phyloP scores from a whole-genome alignment of 2,329 filamentous ascomycete genomes.

The Botrytis aclada region DNA sequence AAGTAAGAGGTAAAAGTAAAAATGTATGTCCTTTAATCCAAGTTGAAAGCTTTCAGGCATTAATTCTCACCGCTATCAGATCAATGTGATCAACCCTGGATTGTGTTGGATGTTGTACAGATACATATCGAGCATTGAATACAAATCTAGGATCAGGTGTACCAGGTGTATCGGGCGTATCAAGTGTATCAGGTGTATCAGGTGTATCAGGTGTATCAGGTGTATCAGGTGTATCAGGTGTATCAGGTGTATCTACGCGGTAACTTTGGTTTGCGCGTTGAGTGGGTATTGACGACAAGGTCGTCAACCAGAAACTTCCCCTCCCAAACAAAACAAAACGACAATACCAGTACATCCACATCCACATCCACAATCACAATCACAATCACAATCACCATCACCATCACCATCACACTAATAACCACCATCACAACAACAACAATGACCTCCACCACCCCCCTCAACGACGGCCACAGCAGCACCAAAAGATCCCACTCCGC shows the following conservation, averaged over 20 bases:
- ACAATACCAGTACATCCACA: too few species aligned
- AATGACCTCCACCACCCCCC: slow-evolving; percentile 35
- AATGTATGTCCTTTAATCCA: too few species aligned
- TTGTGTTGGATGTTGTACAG: too few species aligned
- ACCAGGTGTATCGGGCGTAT: too few species aligned
- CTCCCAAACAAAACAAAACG: too few species aligned
- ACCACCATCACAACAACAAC: not conserved
- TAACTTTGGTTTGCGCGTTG: not conserved
- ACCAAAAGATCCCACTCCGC: slow-evolving; percentile 33
- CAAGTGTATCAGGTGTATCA: too few species aligned
- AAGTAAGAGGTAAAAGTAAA: too few species aligned
- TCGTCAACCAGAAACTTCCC: not conserved
- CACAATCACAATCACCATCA: not conserved
- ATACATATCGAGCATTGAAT: not conserved
- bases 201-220: too few species aligned
- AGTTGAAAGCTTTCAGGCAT: not conserved
- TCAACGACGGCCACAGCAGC: slow-evolving; percentile 31
- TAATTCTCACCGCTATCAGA: not conserved
- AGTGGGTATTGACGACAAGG: not conserved
- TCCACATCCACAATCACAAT: not conserved
- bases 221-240: too few species aligned
- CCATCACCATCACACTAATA: not conserved
- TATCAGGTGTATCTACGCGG: too few species aligned
- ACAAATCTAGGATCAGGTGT: not conserved
- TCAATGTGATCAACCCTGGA: not conserved